Evolutionary conservation across 1,284 basidiomycete species (phyloP).

Genomic region (Boletus subluridellus): DNA sequence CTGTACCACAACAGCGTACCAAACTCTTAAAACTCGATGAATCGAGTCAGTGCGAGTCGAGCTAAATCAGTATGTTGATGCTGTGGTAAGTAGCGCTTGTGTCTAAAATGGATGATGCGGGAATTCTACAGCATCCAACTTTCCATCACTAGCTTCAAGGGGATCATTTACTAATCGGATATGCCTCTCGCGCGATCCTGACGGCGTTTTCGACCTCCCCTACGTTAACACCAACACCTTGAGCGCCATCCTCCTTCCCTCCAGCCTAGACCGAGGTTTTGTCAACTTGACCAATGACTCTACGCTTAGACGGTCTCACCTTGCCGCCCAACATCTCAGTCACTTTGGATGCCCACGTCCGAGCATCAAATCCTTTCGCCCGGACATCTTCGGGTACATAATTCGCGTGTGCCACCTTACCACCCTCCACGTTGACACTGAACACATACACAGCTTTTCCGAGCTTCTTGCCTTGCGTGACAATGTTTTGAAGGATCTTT

Average conservation of each 20-base stretch:
- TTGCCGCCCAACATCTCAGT: slow-evolving; percentile 83
- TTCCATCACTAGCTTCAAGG: background rate
- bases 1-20: background rate
- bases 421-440: slow-evolving; percentile 64
- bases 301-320: slow-evolving; percentile 41
- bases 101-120: background rate
- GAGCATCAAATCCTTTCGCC: slow-evolving; percentile 69
- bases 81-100: background rate
- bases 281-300: slow-evolving; percentile 10
- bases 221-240: slow-evolving; percentile 76
- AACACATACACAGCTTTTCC: slow-evolving; percentile 88
- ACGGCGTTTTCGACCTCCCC: slow-evolving; percentile 72
- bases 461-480: slow-evolving; percentile 75
- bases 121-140: background rate
- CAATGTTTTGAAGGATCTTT: slow-evolving; percentile 68
- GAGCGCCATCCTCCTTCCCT: slow-evolving; percentile 86
- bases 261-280: slow-evolving; percentile 61
- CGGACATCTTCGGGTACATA: slow-evolving; percentile 68
- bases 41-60: slow-evolving; percentile 5
- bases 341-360: slow-evolving; percentile 79
- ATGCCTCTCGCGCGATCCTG: slow-evolving; percentile 50
- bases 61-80: background rate
- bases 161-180: slow-evolving; percentile 28
- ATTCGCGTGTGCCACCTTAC: slow-evolving; percentile 88
- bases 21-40: background rate